Evolutionary conservation across 2,329 filamentous ascomycete species (phyloP).

Genomic region (Fusarium sacchari): DNA sequence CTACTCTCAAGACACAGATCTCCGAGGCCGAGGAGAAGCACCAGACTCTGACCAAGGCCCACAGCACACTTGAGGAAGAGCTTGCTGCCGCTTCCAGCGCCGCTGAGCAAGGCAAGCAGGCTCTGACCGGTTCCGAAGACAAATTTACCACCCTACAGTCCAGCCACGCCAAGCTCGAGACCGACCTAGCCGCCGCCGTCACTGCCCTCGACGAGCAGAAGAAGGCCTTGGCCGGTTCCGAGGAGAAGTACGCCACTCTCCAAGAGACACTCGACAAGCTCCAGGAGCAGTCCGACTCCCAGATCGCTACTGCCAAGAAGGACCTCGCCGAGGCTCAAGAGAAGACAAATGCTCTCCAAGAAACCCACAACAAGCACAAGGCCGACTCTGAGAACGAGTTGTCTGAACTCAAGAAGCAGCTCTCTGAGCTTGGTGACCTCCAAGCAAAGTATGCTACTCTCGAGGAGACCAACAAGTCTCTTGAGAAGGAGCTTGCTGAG

Average conservation of each 20-base stretch:
- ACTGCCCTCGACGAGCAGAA: constrained; percentile 45
- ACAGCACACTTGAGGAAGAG: constrained; percentile 47
- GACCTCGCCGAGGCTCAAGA: constrained; percentile 41
- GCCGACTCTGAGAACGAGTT: constrained; percentile 43
- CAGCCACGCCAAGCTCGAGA: constrained; percentile 43
- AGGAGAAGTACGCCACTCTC: constrained; percentile 43
- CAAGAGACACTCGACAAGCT: constrained; percentile 43
- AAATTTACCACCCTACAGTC: constrained; percentile 42
- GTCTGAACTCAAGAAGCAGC: constrained; percentile 44
- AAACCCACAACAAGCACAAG: constrained; percentile 46
- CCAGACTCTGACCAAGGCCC: constrained; percentile 44
- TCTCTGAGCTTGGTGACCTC: constrained; percentile 46
- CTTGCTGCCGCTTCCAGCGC: constrained; percentile 44
- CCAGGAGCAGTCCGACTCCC: constrained; percentile 41
- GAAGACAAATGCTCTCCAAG: constrained; percentile 40
- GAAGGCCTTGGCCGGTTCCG: constrained; percentile 40
- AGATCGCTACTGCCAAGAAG: constrained; percentile 39
- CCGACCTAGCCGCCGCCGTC: constrained; percentile 41
- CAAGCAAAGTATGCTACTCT: constrained; percentile 47
- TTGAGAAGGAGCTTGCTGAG: constrained; percentile 38
- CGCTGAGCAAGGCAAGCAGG: constrained; percentile 43
- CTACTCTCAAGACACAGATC: constrained; percentile 49
- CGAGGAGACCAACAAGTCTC: constrained; percentile 42
- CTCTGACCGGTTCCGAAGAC: constrained; percentile 42
- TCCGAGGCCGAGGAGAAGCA: constrained; percentile 48